Evolutionary conservation across 164 flowering plant species (phyloP).

Genomic region (Piper longum): DNA sequence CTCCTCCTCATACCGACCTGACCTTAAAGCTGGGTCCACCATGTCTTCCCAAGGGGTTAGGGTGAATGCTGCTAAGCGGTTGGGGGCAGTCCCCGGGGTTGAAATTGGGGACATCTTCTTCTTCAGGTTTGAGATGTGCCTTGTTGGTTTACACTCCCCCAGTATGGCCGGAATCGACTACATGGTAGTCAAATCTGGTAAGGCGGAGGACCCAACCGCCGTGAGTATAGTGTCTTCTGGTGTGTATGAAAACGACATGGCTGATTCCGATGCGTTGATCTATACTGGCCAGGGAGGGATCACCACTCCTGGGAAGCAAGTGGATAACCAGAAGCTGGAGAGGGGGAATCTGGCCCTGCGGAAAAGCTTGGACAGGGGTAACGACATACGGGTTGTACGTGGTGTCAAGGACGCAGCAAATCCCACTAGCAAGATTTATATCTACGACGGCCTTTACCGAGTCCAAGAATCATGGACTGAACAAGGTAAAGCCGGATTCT

Average conservation of each 20-base stretch:
- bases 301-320: constrained; percentile 1
- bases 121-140: constrained; percentile 36
- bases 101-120: constrained; percentile 37
- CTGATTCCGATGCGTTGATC: constrained; percentile 1
- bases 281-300: constrained; percentile 4
- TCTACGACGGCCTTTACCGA: constrained; percentile 5
- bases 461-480: constrained; percentile 2
- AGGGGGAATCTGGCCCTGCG: constrained; percentile 7
- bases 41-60: constrained; percentile 26
- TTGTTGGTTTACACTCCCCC: constrained; percentile 36
- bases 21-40: constrained; percentile 20
- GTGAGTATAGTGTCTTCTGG: constrained; percentile 45
- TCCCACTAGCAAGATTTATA: constrained; percentile 2
- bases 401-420: constrained; percentile 3
- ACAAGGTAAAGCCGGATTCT: not conserved
- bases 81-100: constrained; percentile 36
- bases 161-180: constrained; percentile 42
- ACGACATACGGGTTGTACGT: constrained; percentile 4
- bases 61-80: constrained; percentile 24
- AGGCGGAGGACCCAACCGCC: constrained; percentile 31
- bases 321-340: constrained; percentile 6
- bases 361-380: not conserved
- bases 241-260: constrained; percentile 27
- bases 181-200: constrained; percentile 13
- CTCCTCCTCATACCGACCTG: constrained; percentile 15